phyloP scores from a whole-genome alignment of 306 rosid species.

The Spatholobus suberectus region DNA sequence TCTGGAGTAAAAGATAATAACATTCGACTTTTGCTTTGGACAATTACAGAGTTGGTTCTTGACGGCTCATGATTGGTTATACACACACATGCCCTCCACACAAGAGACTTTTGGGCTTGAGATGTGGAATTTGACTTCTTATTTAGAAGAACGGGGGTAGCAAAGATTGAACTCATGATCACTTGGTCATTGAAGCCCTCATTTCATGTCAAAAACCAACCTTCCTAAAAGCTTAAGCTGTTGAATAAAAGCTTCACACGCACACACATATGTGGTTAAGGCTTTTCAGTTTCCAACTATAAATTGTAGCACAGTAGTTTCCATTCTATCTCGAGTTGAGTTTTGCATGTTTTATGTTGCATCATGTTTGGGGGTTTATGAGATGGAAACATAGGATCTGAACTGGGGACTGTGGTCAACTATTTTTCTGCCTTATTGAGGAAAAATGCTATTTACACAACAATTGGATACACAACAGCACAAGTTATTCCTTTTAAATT shows the following conservation, averaged over 20 bases:
- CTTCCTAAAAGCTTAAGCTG: neutral
- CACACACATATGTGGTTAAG: neutral
- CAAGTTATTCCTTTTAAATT: neutral
- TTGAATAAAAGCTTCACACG: neutral
- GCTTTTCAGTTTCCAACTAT: constrained; percentile 11
- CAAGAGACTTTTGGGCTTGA: neutral
- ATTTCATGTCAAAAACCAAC: constrained; percentile 29
- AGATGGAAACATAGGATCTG: constrained; percentile 26
- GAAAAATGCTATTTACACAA: neutral
- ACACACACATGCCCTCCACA: neutral
- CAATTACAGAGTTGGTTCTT: neutral
- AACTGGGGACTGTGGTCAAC: neutral
- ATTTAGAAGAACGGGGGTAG: neutral
- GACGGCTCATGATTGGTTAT: neutral
- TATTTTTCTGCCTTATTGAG: neutral
- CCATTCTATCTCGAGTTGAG: neutral
- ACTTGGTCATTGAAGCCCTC: constrained; percentile 32
- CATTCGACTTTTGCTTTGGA: neutral
- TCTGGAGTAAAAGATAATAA: neutral
- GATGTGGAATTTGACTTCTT: constrained; percentile 24
- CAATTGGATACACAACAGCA: neutral
- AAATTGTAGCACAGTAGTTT: constrained; percentile 12
- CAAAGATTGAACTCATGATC: constrained; percentile 16
- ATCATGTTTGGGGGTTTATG: constrained; percentile 12
- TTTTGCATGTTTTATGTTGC: constrained; percentile 8